phyloP scores from a whole-genome alignment of 2,329 filamentous ascomycete genomes.

The Lasiodiplodia hormozganensis region DNA sequence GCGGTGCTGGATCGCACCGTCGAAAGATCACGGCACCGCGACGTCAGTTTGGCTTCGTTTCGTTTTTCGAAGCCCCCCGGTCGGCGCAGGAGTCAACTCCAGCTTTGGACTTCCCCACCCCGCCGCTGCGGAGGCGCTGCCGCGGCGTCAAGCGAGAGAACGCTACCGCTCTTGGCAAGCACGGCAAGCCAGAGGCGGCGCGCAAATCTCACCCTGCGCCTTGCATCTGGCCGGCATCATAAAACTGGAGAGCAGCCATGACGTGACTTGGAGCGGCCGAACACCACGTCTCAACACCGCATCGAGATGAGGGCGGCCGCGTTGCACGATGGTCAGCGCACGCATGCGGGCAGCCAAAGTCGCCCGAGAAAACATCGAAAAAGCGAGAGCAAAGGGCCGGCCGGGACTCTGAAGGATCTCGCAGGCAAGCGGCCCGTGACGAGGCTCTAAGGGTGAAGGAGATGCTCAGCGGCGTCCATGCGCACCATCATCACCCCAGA shows the following conservation, averaged over 20 bases:
- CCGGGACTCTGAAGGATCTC: neutral
- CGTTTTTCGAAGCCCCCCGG: neutral
- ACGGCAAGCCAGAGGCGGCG: neutral
- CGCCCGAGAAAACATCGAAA: neutral
- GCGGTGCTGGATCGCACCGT: neutral
- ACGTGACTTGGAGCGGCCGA: neutral
- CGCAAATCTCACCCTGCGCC: neutral
- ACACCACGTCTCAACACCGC: constrained; percentile 22
- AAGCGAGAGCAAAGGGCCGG: neutral
- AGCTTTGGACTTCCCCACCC: neutral
- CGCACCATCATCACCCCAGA: constrained; percentile 26
- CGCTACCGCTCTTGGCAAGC: neutral
- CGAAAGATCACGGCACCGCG: constrained; percentile 19
- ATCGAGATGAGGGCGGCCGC: constrained; percentile 9
- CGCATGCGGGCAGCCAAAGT: constrained; percentile 6
- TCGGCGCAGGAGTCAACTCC: neutral
- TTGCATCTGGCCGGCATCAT: neutral
- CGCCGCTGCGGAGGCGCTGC: neutral
- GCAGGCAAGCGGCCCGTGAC: neutral
- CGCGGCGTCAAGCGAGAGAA: constrained; percentile 1
- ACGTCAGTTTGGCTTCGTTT: constrained; percentile 14
- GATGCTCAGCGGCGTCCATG: constrained; percentile 4
- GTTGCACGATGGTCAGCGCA: constrained; percentile 20
- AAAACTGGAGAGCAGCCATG: neutral
- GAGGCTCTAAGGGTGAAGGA: neutral